A percentile compares a stretch with the other conserved stretches of the same genome.
phyloP scores from a whole-genome alignment of 2,329 filamentous ascomycete species.

The Hymenoscyphus albidus region DNA sequence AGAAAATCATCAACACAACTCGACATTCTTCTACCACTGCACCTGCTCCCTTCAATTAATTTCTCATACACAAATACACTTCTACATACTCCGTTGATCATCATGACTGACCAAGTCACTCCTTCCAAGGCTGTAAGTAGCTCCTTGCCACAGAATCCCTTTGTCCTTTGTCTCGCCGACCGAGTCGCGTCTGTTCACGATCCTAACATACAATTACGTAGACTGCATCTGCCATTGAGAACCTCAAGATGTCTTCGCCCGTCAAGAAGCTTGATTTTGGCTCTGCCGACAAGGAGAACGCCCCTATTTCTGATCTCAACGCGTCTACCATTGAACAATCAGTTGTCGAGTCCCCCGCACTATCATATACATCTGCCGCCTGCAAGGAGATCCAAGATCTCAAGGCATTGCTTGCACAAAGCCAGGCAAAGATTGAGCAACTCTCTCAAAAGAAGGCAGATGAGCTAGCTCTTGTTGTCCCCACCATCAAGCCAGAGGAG shows the following conservation, averaged over 20 bases:
- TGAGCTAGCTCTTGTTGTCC: slow-evolving; percentile 41
- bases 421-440: background rate
- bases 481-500: slow-evolving; percentile 64
- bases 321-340: slow-evolving; percentile 53
- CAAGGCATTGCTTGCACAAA: slow-evolving; percentile 1
- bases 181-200: slow-evolving; percentile 32
- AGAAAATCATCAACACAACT: slow-evolving; percentile 1
- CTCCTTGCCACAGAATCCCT: slow-evolving; percentile 31
- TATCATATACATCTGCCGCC: background rate
- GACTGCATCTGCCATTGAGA: slow-evolving; percentile 83
- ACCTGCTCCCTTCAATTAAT: slow-evolving; percentile 15
- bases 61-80: slow-evolving; percentile 16
- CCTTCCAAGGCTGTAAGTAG: slow-evolving; percentile 67
- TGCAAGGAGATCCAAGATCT: slow-evolving; percentile 32
- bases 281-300: slow-evolving; percentile 76
- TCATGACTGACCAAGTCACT: slow-evolving; percentile 73
- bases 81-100: slow-evolving; percentile 23
- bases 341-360: slow-evolving; percentile 42
- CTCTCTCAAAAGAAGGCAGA: slow-evolving; percentile 38
- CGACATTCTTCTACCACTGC: slow-evolving; percentile 4
- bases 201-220: slow-evolving; percentile 38
- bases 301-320: slow-evolving; percentile 39
- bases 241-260: slow-evolving; percentile 89
- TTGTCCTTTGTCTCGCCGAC: slow-evolving; percentile 27
- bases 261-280: slow-evolving; percentile 85